Conservation (phyloP, 140 eudicot genomes). For the Stevia rebaudiana region DNA sequence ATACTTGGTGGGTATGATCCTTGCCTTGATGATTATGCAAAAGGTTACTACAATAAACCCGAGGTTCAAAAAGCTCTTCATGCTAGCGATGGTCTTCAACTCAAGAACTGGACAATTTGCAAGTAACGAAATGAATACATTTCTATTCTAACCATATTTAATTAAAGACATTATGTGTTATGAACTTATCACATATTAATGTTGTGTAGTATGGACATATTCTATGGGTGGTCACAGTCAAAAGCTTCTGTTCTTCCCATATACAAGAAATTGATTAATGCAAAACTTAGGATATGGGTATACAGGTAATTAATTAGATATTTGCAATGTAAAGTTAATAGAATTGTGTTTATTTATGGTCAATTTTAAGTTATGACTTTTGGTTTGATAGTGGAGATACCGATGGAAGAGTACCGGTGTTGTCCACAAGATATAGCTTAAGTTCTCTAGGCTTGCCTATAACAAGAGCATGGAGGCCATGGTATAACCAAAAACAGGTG, state of each 20-base stretch:
- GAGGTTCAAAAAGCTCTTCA: constrained; percentile 94
- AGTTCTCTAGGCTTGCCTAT: constrained; percentile 76
- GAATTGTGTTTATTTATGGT: not conserved
- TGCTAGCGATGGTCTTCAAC: constrained; percentile 53
- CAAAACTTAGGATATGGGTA: constrained; percentile 84
- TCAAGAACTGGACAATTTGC: constrained; percentile 91
- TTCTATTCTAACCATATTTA: constrained; percentile 9
- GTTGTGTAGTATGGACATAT: constrained; percentile 67
- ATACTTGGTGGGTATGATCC: constrained; percentile 92
- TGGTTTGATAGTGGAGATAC: constrained; percentile 74
- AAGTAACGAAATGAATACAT: constrained; percentile 40
- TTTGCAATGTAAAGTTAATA: not conserved
- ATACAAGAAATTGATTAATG: constrained; percentile 73
- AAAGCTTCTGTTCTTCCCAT: constrained; percentile 80
- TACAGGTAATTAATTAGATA: constrained; percentile 48
- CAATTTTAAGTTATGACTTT: constrained; percentile 7
- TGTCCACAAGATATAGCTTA: constrained; percentile 91
- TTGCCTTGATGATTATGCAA: constrained; percentile 83
- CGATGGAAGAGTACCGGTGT: constrained; percentile 94
- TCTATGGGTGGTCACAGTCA: constrained; percentile 55
- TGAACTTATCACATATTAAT: not conserved
- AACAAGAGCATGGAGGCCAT: constrained; percentile 82
- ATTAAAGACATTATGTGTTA: not conserved
- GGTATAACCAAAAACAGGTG: constrained; percentile 97
- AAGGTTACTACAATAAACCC: constrained; percentile 63